A percentile compares a stretch with the other conserved stretches of the same genome.
Evolutionary conservation across 2,329 filamentous ascomycete species (phyloP).

Genomic region (Epichloe scottii): DNA sequence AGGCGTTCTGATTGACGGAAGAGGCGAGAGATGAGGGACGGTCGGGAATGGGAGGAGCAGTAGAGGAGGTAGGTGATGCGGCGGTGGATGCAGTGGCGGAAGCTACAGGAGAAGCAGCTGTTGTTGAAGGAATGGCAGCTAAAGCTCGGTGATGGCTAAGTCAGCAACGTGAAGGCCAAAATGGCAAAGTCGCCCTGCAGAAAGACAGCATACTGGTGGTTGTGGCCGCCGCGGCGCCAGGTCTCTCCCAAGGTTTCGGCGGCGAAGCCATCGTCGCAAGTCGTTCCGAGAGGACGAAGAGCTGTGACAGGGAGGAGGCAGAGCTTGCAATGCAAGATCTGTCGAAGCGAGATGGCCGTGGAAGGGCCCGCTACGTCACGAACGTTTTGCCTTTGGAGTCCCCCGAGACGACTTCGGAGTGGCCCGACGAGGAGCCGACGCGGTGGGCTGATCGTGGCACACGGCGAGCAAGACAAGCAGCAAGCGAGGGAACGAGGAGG

Average conservation of each 20-base stretch:
- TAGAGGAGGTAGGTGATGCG: slow-evolving; percentile 24
- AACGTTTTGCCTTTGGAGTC: neutral
- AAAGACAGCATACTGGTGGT: slow-evolving; percentile 29
- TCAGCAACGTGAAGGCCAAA: slow-evolving; percentile 14
- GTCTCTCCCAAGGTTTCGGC: slow-evolving; percentile 93
- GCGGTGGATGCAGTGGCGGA: slow-evolving; percentile 25
- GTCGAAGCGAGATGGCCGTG: neutral
- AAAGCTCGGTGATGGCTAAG: slow-evolving; percentile 11
- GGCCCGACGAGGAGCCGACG: neutral
- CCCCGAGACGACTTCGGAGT: slow-evolving; percentile 1
- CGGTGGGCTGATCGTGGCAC: neutral
- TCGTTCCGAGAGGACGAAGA: neutral
- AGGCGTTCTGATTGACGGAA: slow-evolving; percentile 77
- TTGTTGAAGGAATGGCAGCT: slow-evolving; percentile 23
- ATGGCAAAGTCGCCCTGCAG: neutral
- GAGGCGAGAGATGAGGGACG: slow-evolving; percentile 67
- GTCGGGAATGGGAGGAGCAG: slow-evolving; percentile 62
- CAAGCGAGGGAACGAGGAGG: neutral
- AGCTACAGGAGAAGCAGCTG: slow-evolving; percentile 11
- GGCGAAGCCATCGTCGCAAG: slow-evolving; percentile 53
- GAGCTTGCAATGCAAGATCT: neutral
- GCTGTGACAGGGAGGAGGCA: no score
- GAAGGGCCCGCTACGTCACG: slow-evolving; percentile 3
- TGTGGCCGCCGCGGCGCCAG: slow-evolving; percentile 44
- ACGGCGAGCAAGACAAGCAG: neutral